Conservation (phyloP, 2,329 filamentous ascomycete species). For the Beauveria sp. region DNA sequence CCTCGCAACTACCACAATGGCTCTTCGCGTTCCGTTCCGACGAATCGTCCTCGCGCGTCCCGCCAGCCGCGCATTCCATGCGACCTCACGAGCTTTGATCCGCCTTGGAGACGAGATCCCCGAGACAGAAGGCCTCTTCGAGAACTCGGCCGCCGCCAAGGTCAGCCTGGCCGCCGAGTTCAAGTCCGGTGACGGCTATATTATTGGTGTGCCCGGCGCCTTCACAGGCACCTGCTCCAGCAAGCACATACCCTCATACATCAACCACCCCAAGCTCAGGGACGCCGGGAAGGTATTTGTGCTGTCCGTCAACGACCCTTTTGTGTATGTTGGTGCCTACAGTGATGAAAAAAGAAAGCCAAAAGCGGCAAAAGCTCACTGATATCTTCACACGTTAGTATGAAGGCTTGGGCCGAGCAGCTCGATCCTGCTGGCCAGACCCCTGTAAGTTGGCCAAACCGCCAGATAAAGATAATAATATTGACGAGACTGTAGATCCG, state of each 20-base stretch:
- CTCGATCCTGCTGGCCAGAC: slow-evolving; percentile 69
- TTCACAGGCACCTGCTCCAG: slow-evolving; percentile 55
- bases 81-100: slow-evolving; percentile 55
- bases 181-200: slow-evolving; percentile 61
- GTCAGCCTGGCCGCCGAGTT: slow-evolving; percentile 79
- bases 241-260: slow-evolving; percentile 77
- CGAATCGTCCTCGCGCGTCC: slow-evolving; percentile 25
- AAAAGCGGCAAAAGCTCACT: background rate
- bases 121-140: slow-evolving; percentile 66
- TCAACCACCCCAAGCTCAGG: slow-evolving; percentile 70
- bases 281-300: slow-evolving; percentile 81
- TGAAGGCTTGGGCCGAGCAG: slow-evolving; percentile 78
- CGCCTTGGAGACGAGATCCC: slow-evolving; percentile 75
- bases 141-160: slow-evolving; percentile 86
- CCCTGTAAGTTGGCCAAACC: slow-evolving; percentile 51
- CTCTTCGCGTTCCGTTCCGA: slow-evolving; percentile 29
- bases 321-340: slow-evolving; percentile 59
- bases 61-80: slow-evolving; percentile 50
- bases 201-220: slow-evolving; percentile 78
- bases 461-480: background rate
- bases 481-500: slow-evolving; percentile 54
- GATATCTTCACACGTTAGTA: slow-evolving; percentile 40
- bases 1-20: slow-evolving; percentile 21
- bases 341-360: background rate
- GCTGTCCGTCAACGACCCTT: slow-evolving; percentile 87